These are phyloP conservation scores for Abortiporus biennis DNA, from an alignment of 1,284 basidiomycete genomes.

Conservation along the genomic window DNA sequence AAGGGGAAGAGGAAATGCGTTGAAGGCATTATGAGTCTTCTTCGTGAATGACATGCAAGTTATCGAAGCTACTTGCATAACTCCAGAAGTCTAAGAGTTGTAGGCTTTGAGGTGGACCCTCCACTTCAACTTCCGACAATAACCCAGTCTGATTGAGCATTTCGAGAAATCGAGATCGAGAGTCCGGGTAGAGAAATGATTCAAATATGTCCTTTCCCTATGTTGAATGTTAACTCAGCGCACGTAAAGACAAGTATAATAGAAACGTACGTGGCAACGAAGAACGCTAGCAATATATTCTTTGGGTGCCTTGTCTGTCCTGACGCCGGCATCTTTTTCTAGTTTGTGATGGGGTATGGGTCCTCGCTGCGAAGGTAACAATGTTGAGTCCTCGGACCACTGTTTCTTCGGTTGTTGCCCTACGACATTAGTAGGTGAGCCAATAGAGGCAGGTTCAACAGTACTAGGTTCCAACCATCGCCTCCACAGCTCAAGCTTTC, in stretches of 20 bases:
- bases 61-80: slow-evolving; percentile 16
- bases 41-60: too few species aligned
- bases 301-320: slow-evolving; percentile 26
- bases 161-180: slow-evolving; percentile 53
- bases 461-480: slow-evolving; percentile 39
- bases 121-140: slow-evolving; percentile 31
- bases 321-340: slow-evolving; percentile 7
- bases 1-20: too few species aligned
- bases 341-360: slow-evolving; percentile 1
- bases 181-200: slow-evolving; percentile 65
- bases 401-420: slow-evolving; percentile 27
- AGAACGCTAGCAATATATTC: slow-evolving; percentile 46
- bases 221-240: slow-evolving; percentile 3
- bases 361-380: slow-evolving; percentile 19
- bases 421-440: background rate
- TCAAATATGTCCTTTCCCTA: slow-evolving; percentile 52
- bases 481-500: slow-evolving; percentile 67
- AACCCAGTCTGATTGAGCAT: slow-evolving; percentile 44
- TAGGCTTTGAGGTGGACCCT: slow-evolving; percentile 18
- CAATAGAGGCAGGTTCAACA: background rate
- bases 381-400: slow-evolving; percentile 37
- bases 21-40: too few species aligned
- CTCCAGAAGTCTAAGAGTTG: slow-evolving; percentile 26
- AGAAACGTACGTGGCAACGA: slow-evolving; percentile 41
- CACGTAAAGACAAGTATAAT: background rate